Percentiles rank a stretch among this genome's conserved stretches.
Conservation (phyloP, 176 grass and related monocot species). For the Rhynchospora tenuis region DNA sequence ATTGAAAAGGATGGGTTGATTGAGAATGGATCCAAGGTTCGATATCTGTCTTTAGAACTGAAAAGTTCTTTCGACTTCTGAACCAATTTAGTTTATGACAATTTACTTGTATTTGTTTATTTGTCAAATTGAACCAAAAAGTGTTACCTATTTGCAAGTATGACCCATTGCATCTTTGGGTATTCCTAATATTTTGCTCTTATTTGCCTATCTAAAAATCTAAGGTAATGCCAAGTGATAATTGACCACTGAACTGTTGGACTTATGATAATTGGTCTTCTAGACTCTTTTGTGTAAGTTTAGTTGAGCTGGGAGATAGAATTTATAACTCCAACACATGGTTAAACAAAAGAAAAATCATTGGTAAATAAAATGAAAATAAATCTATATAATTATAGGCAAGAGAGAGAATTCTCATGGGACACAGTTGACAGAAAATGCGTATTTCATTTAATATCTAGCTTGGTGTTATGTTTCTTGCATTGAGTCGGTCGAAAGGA, state of each 20-base stretch:
- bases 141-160: not conserved
- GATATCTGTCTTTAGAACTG: not conserved
- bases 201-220: not conserved
- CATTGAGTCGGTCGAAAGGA: not conserved
- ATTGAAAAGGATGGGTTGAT: constrained; percentile 40
- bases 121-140: constrained; percentile 12
- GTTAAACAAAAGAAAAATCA: not conserved
- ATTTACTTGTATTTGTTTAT: not conserved
- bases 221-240: not conserved
- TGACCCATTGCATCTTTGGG: not conserved
- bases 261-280: not conserved
- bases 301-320: not conserved
- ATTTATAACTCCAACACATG: not conserved
- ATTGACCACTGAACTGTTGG: not conserved
- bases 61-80: not conserved
- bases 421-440: not conserved
- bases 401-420: not conserved
- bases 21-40: constrained; percentile 57
- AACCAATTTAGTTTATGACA: not conserved
- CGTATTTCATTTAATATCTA: not conserved
- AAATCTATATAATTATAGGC: not conserved
- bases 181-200: not conserved
- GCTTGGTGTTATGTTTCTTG: not conserved
- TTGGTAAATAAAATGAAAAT: not conserved
- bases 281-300: not conserved